phyloP scores from a whole-genome alignment of 2,329 filamentous ascomycete genomes.

The Didymella exigua region DNA sequence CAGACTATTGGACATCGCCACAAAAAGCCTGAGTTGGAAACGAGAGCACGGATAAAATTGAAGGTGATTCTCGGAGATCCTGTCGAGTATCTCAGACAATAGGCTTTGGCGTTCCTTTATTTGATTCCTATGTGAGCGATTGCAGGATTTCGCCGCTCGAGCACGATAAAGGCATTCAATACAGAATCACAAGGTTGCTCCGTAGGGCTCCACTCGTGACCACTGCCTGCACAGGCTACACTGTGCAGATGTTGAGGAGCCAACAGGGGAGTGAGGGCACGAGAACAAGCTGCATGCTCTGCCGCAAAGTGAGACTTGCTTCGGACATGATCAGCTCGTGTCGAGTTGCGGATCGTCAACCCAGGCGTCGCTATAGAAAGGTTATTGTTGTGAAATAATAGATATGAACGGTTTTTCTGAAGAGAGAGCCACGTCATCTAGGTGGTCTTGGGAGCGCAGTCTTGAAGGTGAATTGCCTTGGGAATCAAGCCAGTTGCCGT shows the following conservation, averaged over 20 bases:
- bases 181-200: not conserved
- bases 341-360: not conserved
- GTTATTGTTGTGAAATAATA: too few species aligned
- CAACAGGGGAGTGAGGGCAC: not conserved
- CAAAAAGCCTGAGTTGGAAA: conserved; percentile 24
- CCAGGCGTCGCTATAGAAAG: too few species aligned
- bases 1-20: conserved; percentile 15
- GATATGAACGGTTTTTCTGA: too few species aligned
- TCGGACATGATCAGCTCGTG: not conserved
- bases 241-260: not conserved
- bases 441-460: not conserved
- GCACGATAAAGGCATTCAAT: not conserved
- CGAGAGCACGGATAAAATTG: conserved; percentile 5
- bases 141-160: too few species aligned
- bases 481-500: too few species aligned
- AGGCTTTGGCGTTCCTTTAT: too few species aligned
- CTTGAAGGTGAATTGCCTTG: too few species aligned
- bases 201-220: not conserved
- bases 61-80: too few species aligned
- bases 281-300: not conserved
- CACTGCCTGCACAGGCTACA: too few species aligned
- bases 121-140: too few species aligned
- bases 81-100: too few species aligned
- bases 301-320: not conserved
- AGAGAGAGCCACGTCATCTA: too few species aligned